Base-by-base conservation (phyloP, 331 rosid species). In the Malus hybrid region DNA sequence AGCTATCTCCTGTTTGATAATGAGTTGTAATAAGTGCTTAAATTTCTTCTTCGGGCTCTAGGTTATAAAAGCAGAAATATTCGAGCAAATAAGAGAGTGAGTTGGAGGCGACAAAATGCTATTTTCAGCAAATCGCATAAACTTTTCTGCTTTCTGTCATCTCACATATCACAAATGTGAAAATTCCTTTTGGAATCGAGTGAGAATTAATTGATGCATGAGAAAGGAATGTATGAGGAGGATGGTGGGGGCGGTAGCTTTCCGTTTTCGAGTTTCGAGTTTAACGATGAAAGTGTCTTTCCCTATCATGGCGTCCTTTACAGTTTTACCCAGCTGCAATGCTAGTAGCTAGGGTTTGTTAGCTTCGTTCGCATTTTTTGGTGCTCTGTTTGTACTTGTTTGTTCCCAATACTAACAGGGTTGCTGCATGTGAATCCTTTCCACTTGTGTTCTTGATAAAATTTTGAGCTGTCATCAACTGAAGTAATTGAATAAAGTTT, bases 251-350 rank as follows among this genome's bases (percentile, higher is more conserved):
- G 72, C 16, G 60, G 6, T 32, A 42, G 22, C 22, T 55, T 18
- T 16, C 22, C 10, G 60, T 84, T 86, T 80, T 65, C 54, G 86
- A 82, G 85, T 88, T 85, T 85, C 85, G 92, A 85, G 96, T 79
- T 73, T 81, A 85, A 91, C 92, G 96, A 91, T 88, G 91, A 75
- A 77, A 84, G 78, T 88, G 93, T 83, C 84, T 83, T 84, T 88
- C 87, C 61, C 83, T 79, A 83, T 90, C 90, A 86, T 79, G 50
- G 50, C 50, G 5, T 4, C 50, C 50, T 44, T 44, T 78, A 19
- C 57, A 72, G 24, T 72, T 59, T 59, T 72, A 27, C 28, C 65
- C 65, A 71, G 28, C 75, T 56, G 57, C 67, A 72, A 56, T 42
- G 46, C 52, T 19, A 44, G 15, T 44, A 44, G 50, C 50, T 44